A percentile compares a stretch with the other conserved stretches of the same genome.
Conservation (phyloP, 2,329 filamentous ascomycete genomes). For the Juglanconis oblonga region DNA sequence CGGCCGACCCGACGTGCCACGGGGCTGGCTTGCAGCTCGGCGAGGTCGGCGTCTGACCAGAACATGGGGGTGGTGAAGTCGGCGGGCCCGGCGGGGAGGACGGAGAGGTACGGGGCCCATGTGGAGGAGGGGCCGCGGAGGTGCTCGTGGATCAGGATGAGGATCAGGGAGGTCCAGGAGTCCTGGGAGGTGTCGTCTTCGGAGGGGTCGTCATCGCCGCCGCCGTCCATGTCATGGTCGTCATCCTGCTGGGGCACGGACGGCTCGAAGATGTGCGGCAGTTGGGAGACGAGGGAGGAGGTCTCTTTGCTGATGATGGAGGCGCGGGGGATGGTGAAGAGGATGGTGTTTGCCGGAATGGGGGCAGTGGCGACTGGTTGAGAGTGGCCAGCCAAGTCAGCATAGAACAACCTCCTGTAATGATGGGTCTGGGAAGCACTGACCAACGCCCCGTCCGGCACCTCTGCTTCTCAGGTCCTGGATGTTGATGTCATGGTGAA, state of each 20-base stretch:
- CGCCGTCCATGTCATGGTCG: slow-evolving; percentile 35
- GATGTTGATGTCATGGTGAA: slow-evolving; percentile 51
- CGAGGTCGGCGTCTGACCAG: slow-evolving; percentile 70
- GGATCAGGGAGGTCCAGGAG: slow-evolving; percentile 61
- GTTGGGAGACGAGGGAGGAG: slow-evolving; percentile 60
- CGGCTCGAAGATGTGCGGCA: slow-evolving; percentile 50
- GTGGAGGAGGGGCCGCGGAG: slow-evolving; percentile 56
- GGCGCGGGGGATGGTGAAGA: slow-evolving; percentile 75
- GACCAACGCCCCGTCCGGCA: slow-evolving; percentile 56
- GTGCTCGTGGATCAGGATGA: slow-evolving; percentile 77
- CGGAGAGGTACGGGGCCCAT: slow-evolving; percentile 76
- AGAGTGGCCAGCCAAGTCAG: not conserved
- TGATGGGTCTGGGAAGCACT: slow-evolving; percentile 17
- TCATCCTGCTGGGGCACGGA: slow-evolving; percentile 26
- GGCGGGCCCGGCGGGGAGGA: slow-evolving; percentile 54
- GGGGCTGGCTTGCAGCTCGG: slow-evolving; percentile 71
- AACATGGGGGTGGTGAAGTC: slow-evolving; percentile 87
- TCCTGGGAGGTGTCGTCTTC: slow-evolving; percentile 39
- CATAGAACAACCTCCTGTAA: not conserved
- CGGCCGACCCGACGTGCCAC: slow-evolving; percentile 76
- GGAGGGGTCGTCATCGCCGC: slow-evolving; percentile 32
- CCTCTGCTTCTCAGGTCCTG: slow-evolving; percentile 47
- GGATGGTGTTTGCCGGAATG: slow-evolving; percentile 69
- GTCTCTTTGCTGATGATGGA: slow-evolving; percentile 71
- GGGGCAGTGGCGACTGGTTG: slow-evolving; percentile 64